phyloP scores from a whole-genome alignment of 495 filamentous ascomycete species.

The Lindgomyces ingoldianus region DNA sequence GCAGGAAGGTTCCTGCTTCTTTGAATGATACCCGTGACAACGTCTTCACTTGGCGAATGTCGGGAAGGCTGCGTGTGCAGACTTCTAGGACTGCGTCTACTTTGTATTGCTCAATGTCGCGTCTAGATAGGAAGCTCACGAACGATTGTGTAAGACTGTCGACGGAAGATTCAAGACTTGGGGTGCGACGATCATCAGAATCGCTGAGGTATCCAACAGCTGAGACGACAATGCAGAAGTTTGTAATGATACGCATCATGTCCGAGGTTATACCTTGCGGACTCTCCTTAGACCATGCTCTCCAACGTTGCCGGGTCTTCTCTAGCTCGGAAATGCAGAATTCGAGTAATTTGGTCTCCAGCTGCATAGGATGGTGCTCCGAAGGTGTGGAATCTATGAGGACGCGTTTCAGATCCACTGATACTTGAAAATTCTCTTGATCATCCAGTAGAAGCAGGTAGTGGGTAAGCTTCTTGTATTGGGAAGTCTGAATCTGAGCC shows the following conservation, averaged over 20 bases:
- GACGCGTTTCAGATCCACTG: neutral
- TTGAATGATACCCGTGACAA: slow-evolving; percentile 24
- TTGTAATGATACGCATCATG: slow-evolving; percentile 41
- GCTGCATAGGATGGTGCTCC: slow-evolving; percentile 3
- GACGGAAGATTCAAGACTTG: slow-evolving; percentile 27
- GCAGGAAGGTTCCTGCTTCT: slow-evolving; percentile 10
- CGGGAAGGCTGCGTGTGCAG: slow-evolving; percentile 23
- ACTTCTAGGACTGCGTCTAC: slow-evolving; percentile 42
- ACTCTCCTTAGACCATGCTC: slow-evolving; percentile 28
- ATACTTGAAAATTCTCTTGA: slow-evolving; percentile 12
- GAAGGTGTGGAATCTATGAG: slow-evolving; percentile 6
- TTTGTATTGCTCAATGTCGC: slow-evolving; percentile 39
- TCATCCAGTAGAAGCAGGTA: slow-evolving; percentile 47
- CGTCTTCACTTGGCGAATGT: slow-evolving; percentile 10
- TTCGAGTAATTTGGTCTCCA: slow-evolving; percentile 37
- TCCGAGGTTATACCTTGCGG: slow-evolving; percentile 41
- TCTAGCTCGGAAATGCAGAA: slow-evolving; percentile 37
- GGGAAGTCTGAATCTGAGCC: slow-evolving; percentile 39
- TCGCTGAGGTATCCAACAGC: slow-evolving; percentile 24
- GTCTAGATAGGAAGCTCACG: slow-evolving; percentile 33
- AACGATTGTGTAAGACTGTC: slow-evolving; percentile 34
- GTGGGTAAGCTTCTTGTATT: slow-evolving; percentile 38
- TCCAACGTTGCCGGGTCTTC: slow-evolving; percentile 35
- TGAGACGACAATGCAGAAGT: slow-evolving; percentile 35
- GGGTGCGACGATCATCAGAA: slow-evolving; percentile 33